Base-by-base conservation (phyloP, 73 alveolate genomes). In the Blepharisma stoltei region DNA sequence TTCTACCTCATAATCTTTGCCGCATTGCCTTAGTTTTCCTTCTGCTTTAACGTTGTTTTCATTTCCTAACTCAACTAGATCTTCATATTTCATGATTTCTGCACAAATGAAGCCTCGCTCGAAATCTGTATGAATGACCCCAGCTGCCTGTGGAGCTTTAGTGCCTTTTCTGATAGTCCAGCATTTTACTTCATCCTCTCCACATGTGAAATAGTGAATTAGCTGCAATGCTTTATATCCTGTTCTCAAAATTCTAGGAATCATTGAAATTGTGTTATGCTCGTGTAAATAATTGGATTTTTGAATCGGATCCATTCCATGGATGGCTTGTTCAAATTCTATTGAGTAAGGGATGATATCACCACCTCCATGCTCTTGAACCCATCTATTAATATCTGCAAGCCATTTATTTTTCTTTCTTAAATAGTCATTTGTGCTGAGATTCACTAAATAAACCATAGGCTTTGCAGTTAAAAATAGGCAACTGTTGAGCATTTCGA, bases 71-170 rank as follows among this genome's bases (percentile, higher is more conserved):
- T 69, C 89, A 18, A 87, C 91, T 70, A 97, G 82, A 68, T 97
- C 99, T 9, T 85, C 96, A 82, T 86, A 97, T 73, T 92, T 92
- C 98, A 95, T 94, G 83, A 95, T 94, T 86, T 97, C 99, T 14
- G 99, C 99, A 81, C 98, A 90, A 77, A 97, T 97, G 85, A 97
- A 97, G 18, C 99, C 99, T 87, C 93, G 92, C 86, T 97, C 99
- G 84, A 97, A 95, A 84, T 97, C 99, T 20, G 99, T 90, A 87
- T 97, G 99, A 82, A 97, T 97, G 38, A 92, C 96, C 48, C 99
- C 99, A 43, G 99, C 99, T 23, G 99, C 99, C 78, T 89, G 87
- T 32, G 99, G 99, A 18, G 99, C 99, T 79, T 92, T 89, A 18
- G 95, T 66, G 4, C 98, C 98, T 78, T 89, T 91, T 80, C 98